Evolutionary conservation across 2,329 filamentous ascomycete species (phyloP).

Genomic region (Colletotrichum higginsianum): DNA sequence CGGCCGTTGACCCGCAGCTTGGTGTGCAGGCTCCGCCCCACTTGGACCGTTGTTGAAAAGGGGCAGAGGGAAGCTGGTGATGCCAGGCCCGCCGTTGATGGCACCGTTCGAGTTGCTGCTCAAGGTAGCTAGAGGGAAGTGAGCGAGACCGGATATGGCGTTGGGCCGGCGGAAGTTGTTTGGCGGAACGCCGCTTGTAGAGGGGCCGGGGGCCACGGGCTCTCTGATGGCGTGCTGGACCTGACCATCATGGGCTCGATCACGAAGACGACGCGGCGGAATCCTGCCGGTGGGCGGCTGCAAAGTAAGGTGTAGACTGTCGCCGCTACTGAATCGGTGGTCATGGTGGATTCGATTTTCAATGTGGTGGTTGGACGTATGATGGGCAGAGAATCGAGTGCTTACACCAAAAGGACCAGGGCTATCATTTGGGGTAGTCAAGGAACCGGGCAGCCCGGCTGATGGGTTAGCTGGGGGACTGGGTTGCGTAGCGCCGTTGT

Average conservation of each 20-base stretch:
- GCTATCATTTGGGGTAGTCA: background rate
- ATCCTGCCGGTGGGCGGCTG: background rate
- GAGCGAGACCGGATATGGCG: background rate
- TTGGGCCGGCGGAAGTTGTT: background rate
- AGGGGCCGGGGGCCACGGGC: background rate
- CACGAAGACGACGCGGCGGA: background rate
- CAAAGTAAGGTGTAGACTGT: too few relatives aligned
- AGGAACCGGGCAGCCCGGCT: background rate
- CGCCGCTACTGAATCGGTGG: too few relatives aligned
- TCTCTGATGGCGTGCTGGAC: background rate
- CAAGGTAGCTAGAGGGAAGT: background rate
- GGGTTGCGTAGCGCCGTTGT: background rate
- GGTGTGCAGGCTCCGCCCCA: background rate
- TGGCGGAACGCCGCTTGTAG: background rate
- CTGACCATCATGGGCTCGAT: background rate
- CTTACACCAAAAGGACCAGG: background rate
- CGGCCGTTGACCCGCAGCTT: background rate
- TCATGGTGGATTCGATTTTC: background rate
- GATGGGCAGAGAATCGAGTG: slow-evolving; percentile 1
- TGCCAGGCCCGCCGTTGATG: background rate
- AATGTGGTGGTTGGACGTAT: background rate
- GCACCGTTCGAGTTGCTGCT: too few relatives aligned
- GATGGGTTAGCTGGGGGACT: too few relatives aligned
- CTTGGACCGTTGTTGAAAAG: background rate
- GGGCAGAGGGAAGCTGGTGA: background rate